phyloP scores from a whole-genome alignment of 352 stramenopile species.

The Elongisporangium prolatum region DNA sequence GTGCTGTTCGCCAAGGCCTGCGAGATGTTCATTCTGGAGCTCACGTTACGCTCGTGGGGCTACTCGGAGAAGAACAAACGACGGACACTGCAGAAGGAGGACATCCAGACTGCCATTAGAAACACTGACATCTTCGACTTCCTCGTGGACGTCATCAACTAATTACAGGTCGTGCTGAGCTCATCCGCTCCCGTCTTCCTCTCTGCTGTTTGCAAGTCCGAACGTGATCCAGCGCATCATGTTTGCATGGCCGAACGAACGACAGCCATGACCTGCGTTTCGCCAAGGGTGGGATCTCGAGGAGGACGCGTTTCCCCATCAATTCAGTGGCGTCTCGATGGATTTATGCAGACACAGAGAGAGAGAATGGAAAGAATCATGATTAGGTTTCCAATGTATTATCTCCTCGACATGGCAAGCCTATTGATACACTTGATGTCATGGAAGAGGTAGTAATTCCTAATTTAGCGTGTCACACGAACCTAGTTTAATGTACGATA shows the following conservation, averaged over 20 bases:
- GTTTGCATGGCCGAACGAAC: too few relatives aligned
- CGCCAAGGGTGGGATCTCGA: too few relatives aligned
- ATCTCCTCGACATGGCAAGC: neutral
- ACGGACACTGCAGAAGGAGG: constrained; percentile 97
- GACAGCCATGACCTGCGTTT: too few relatives aligned
- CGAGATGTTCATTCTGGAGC: constrained; percentile 99
- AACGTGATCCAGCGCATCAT: too few relatives aligned
- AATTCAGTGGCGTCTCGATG: too few relatives aligned
- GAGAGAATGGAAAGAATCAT: neutral
- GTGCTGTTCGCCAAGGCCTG: constrained; percentile 99
- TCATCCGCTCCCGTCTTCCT: neutral
- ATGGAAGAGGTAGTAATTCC: too few relatives aligned
- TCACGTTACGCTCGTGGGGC: constrained; percentile 92
- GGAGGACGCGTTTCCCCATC: too few relatives aligned
- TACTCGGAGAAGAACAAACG: constrained; percentile 89
- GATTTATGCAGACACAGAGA: too few relatives aligned
- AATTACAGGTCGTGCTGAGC: constrained; percentile 13
- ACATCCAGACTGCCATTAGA: constrained; percentile 96
- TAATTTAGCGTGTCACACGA: too few relatives aligned
- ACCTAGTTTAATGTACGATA: neutral
- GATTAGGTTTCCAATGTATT: neutral
- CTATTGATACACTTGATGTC: too few relatives aligned
- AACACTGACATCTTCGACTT: constrained; percentile 99
- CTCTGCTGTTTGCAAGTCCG: too few relatives aligned
- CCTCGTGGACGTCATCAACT: constrained; percentile 94